Evolutionary conservation across 2,329 filamentous ascomycete genomes (phyloP).

Genomic region (Hypoxylon sp.): DNA sequence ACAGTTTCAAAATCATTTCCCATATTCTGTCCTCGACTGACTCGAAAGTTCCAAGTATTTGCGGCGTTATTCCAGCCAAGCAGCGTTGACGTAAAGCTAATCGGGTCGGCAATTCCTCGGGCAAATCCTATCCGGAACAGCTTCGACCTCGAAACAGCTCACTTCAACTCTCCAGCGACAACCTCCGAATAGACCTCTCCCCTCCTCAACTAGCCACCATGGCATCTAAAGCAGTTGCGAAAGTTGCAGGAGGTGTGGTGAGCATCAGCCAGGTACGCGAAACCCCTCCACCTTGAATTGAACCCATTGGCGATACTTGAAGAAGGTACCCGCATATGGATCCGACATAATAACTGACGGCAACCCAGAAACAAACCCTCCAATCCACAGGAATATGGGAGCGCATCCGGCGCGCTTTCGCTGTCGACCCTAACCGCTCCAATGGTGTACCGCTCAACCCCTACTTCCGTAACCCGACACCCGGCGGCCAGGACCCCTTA

Average conservation of each 20-base stretch:
- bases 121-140: constrained; percentile 35
- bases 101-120: constrained; percentile 41
- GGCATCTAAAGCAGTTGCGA: constrained; percentile 72
- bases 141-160: constrained; percentile 41
- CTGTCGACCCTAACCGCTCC: constrained; percentile 89
- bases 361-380: constrained; percentile 89
- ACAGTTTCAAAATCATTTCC: not conserved
- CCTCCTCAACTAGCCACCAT: constrained; percentile 59
- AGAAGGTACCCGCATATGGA: not conserved
- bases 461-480: constrained; percentile 89
- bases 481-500: constrained; percentile 77
- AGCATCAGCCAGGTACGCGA: constrained; percentile 69
- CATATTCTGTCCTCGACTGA: not conserved
- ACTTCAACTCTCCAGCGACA: constrained; percentile 43
- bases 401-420: constrained; percentile 79
- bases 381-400: constrained; percentile 93
- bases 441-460: constrained; percentile 94
- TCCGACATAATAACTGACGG: constrained; percentile 4
- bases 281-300: not conserved
- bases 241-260: constrained; percentile 67
- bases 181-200: constrained; percentile 36
- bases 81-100: constrained; percentile 41
- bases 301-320: not conserved
- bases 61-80: constrained; percentile 27
- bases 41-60: not conserved